Evolutionary conservation across 2,329 filamentous ascomycete genomes (phyloP).

Genomic region (Daldinia sp.): DNA sequence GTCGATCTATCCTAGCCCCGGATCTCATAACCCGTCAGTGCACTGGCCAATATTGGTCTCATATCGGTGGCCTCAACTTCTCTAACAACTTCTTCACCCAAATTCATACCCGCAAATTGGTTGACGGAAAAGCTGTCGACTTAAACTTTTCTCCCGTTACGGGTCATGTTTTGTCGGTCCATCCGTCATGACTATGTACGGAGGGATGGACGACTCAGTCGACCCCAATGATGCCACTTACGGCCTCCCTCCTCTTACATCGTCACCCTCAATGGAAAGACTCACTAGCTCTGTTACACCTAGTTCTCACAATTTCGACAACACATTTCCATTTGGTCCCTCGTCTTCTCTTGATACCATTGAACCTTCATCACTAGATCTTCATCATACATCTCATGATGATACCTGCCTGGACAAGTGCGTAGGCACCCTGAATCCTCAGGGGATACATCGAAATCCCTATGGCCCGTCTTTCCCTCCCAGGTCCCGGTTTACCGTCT

Average conservation of each 20-base stretch:
- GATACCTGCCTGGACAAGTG: slow-evolving; percentile 41
- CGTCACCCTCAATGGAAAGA: slow-evolving; percentile 35
- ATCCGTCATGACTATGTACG: slow-evolving; percentile 28
- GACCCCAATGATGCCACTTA: slow-evolving; percentile 35
- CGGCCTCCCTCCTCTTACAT: slow-evolving; percentile 21
- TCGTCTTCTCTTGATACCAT: slow-evolving; percentile 29
- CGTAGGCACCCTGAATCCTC: slow-evolving; percentile 21
- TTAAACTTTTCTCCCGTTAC: neutral
- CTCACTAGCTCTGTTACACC: slow-evolving; percentile 20
- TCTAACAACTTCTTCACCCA: slow-evolving; percentile 1
- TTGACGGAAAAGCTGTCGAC: neutral
- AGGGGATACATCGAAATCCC: slow-evolving; percentile 29
- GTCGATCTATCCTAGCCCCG: slow-evolving; percentile 28
- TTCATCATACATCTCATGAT: slow-evolving; percentile 43
- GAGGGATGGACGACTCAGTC: slow-evolving; percentile 36
- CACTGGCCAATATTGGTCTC: slow-evolving; percentile 26
- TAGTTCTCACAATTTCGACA: slow-evolving; percentile 30
- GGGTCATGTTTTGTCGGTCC: slow-evolving; percentile 27
- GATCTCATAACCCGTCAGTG: slow-evolving; percentile 5
- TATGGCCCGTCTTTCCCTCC: slow-evolving; percentile 22
- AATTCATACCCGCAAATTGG: slow-evolving; percentile 2
- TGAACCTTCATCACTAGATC: slow-evolving; percentile 33
- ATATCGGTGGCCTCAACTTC: slow-evolving; percentile 2
- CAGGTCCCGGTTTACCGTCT: slow-evolving; percentile 25
- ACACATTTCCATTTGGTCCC: slow-evolving; percentile 33